A percentile compares a stretch with the other conserved stretches of the same genome.
phyloP scores from a whole-genome alignment of 2,329 filamentous ascomycete genomes.

The Pseudopyrenochaeta lycopersici region DNA sequence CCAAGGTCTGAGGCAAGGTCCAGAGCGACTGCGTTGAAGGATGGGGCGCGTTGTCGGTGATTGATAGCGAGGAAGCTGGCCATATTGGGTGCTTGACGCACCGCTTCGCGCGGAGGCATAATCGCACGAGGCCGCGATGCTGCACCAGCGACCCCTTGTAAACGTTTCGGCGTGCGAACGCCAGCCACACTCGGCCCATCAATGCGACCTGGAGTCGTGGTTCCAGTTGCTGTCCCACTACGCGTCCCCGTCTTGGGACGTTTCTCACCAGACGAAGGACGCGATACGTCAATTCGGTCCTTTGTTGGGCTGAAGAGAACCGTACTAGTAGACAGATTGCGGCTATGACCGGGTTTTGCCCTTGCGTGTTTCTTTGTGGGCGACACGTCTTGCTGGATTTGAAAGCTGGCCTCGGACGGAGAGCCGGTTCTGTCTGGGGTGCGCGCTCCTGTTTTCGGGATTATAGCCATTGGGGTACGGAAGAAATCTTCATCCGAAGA shows the following conservation, averaged over 20 bases:
- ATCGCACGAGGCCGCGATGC: constrained; percentile 43
- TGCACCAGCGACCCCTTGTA: constrained; percentile 31
- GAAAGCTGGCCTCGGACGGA: constrained; percentile 40
- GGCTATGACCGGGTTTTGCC: constrained; percentile 64
- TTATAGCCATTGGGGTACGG: constrained; percentile 52
- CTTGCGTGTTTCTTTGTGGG: constrained; percentile 31
- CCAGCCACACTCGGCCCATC: constrained; percentile 31
- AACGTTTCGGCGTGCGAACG: constrained; percentile 55
- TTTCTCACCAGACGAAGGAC: constrained; percentile 38
- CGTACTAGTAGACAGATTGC: constrained; percentile 82
- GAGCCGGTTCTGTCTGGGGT: constrained; percentile 33
- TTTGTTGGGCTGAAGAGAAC: constrained; percentile 79
- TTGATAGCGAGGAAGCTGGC: constrained; percentile 64
- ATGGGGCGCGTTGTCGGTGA: constrained; percentile 61
- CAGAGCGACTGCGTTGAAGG: constrained; percentile 68
- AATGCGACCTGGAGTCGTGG: constrained; percentile 42
- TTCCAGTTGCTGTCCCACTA: constrained; percentile 43
- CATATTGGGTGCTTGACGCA: constrained; percentile 66
- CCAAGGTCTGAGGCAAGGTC: constrained; percentile 78
- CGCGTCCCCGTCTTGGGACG: constrained; percentile 40
- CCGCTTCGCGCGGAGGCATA: constrained; percentile 60
- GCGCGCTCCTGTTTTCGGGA: constrained; percentile 37
- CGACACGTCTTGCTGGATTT: constrained; percentile 45
- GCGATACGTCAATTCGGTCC: constrained; percentile 49
- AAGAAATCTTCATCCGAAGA: constrained; percentile 55